These are phyloP conservation scores for Hondaea fermentalgiana DNA, from an alignment of 108 stramenopile species.

Conservation along the genomic window DNA sequence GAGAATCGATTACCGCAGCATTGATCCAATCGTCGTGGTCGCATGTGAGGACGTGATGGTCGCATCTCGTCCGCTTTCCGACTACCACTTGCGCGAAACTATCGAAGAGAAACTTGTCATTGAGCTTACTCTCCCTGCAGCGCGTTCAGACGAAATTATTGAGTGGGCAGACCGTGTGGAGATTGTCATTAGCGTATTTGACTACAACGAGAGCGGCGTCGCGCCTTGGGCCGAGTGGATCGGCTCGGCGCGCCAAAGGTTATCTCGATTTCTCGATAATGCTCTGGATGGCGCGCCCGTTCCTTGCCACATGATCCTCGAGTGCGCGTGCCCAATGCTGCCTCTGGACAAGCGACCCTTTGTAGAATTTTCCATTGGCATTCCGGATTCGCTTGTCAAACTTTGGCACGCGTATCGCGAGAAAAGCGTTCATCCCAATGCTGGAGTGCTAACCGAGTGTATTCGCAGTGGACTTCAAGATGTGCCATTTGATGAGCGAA, in stretches of 20 bases:
- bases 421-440: neutral
- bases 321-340: neutral
- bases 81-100: neutral
- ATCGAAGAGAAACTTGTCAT: neutral
- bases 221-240: constrained; percentile 17
- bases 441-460: neutral
- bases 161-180: neutral
- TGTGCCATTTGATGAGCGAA: neutral
- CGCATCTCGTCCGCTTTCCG: neutral
- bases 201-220: constrained; percentile 4
- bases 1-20: neutral
- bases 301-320: neutral
- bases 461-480: neutral
- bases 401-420: neutral
- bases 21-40: neutral
- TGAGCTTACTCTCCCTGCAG: neutral
- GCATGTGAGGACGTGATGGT: neutral
- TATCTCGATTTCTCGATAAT: neutral
- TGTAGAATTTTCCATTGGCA: neutral
- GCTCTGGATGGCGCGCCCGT: neutral
- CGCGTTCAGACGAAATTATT: neutral
- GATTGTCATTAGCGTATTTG: neutral
- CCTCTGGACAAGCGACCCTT: neutral
- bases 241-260: neutral
- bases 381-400: neutral